Percentiles rank a stretch among this genome's conserved stretches.
These are phyloP conservation scores for Pseudogymnoascus sp. DNA, from an alignment of 2,329 filamentous ascomycete genomes.

Conservation along the genomic window DNA sequence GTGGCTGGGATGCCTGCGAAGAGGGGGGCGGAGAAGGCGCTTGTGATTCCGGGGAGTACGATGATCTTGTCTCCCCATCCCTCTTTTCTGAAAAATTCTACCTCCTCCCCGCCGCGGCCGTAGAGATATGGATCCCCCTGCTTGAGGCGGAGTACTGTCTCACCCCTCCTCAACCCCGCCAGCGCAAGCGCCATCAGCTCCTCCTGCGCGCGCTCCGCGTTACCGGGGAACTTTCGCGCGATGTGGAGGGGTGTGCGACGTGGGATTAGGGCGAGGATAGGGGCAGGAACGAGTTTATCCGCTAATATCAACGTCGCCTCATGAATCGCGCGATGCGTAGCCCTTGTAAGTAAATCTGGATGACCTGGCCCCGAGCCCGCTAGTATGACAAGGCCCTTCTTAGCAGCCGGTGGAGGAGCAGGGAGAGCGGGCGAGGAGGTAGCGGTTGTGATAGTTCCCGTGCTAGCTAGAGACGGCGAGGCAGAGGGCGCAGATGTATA, in stretches of 20 bases:
- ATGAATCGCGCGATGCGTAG: conserved; percentile 68
- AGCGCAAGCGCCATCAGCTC: conserved; percentile 78
- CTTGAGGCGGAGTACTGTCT: conserved; percentile 81
- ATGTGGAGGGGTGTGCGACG: conserved; percentile 85
- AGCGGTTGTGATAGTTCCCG: conserved; percentile 23
- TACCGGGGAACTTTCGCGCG: conserved; percentile 94
- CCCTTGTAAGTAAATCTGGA: conserved; percentile 80
- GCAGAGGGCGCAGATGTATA: conserved; percentile 41
- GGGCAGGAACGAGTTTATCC: conserved; percentile 77
- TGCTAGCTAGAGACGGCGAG: conserved; percentile 18
- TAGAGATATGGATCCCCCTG: conserved; percentile 97
- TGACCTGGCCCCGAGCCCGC: conserved; percentile 90
- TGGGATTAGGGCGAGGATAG: conserved; percentile 82
- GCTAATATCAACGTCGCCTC: conserved; percentile 72
- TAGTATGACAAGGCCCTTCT: conserved; percentile 67
- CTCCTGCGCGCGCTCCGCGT: conserved; percentile 86
- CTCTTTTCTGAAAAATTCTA: conserved; percentile 67
- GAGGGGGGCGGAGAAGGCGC: conserved; percentile 75
- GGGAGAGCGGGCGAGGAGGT: conserved; percentile 17
- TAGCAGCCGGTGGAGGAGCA: conserved; percentile 26
- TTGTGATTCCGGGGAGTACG: conserved; percentile 86
- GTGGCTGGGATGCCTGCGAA: conserved; percentile 85
- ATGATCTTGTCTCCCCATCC: conserved; percentile 56
- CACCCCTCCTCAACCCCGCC: conserved; percentile 57
- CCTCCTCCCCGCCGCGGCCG: conserved; percentile 88